phyloP scores from a whole-genome alignment of 169 alveolate genomes.

The Eimeria maxima region DNA sequence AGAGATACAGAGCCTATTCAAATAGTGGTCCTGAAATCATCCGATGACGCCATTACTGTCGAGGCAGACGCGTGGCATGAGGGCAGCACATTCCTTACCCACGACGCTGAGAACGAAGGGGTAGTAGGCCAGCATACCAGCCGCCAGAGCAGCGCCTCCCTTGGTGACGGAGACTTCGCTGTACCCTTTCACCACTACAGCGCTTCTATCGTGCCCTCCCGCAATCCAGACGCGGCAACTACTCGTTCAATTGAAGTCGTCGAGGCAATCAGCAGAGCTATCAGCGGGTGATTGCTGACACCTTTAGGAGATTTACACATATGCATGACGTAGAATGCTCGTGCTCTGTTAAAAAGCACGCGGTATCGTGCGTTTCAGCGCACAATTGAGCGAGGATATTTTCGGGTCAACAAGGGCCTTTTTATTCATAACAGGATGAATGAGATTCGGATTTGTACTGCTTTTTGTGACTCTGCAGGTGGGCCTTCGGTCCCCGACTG shows the following conservation, averaged over 20 bases:
- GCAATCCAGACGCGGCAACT: background rate
- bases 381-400: background rate
- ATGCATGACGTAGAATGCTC: background rate
- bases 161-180: background rate
- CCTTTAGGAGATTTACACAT: background rate
- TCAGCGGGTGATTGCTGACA: background rate
- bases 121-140: background rate
- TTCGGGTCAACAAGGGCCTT: background rate
- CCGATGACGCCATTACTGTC: background rate
- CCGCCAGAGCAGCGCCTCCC: background rate
- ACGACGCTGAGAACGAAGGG: slow-evolving; percentile 15
- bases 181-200: background rate
- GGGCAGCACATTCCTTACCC: slow-evolving; percentile 1
- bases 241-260: slow-evolving; percentile 29
- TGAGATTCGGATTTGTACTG: background rate
- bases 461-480: slow-evolving; percentile 5
- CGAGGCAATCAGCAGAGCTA: slow-evolving; percentile 25
- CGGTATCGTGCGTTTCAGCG: background rate
- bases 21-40: background rate
- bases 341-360: background rate
- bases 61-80: slow-evolving; percentile 63
- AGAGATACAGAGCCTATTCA: background rate
- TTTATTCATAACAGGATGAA: background rate
- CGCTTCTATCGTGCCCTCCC: slow-evolving; percentile 3
- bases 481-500: slow-evolving; percentile 59